These are phyloP conservation scores for Apiospora sp. DNA, from an alignment of 2,329 filamentous ascomycete species.

Conservation along the genomic window DNA sequence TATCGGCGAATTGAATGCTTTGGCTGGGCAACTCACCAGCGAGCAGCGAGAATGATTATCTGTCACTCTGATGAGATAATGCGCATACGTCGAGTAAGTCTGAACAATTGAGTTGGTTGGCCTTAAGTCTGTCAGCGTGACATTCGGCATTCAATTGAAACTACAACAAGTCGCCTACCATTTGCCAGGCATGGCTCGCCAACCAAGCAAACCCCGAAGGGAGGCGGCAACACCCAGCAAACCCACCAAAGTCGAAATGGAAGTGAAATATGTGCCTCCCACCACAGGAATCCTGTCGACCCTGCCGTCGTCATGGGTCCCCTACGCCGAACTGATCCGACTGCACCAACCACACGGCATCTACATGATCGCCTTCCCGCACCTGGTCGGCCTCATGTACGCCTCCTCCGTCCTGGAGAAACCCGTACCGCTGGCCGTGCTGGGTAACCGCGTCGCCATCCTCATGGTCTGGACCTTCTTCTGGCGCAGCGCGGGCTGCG, in stretches of 20 bases:
- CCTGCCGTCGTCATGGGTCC: constrained; percentile 58
- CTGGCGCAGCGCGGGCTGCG: constrained; percentile 58
- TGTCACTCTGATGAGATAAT: too few species aligned
- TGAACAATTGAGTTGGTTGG: too few species aligned
- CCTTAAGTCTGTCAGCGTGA: background rate
- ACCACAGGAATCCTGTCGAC: constrained; percentile 52
- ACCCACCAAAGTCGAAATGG: background rate
- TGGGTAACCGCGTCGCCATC: constrained; percentile 46
- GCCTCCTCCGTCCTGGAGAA: constrained; percentile 44
- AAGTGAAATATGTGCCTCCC: constrained; percentile 38
- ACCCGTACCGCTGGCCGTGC: background rate
- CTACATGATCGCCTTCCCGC: constrained; percentile 61
- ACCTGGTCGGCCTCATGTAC: constrained; percentile 54
- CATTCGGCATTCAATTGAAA: background rate
- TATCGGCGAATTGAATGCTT: background rate
- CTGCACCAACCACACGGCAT: constrained; percentile 59
- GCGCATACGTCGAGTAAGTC: too few species aligned
- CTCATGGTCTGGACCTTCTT: constrained; percentile 51
- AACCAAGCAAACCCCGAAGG: background rate
- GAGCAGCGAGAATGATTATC: too few species aligned
- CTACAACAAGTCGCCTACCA: background rate
- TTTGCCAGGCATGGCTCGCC: background rate
- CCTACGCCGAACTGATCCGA: constrained; percentile 61
- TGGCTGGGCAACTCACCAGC: background rate
- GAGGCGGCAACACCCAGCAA: background rate